Conservation (phyloP, 2,329 filamentous ascomycete genomes). For the Graphiopsis chlorocephala region DNA sequence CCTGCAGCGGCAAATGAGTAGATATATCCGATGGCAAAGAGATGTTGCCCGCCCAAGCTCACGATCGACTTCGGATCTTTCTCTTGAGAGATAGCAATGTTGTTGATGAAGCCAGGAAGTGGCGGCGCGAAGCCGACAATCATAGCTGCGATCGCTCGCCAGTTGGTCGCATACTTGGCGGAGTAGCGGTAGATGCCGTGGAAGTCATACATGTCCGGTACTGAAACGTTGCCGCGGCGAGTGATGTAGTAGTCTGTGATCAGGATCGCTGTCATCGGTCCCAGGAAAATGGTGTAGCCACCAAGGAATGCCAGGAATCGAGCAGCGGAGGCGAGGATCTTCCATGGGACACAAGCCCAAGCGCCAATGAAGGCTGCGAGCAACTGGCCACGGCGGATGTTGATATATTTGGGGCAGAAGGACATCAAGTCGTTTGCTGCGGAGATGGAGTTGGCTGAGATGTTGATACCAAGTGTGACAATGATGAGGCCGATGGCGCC, state of each 20-base stretch:
- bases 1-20: constrained; percentile 37
- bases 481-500: constrained; percentile 48
- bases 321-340: constrained; percentile 35
- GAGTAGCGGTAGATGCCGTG: constrained; percentile 52
- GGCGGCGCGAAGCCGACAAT: constrained; percentile 55
- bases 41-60: neutral
- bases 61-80: neutral
- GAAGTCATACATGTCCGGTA: constrained; percentile 52
- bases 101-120: constrained; percentile 53
- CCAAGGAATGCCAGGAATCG: constrained; percentile 51
- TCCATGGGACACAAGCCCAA: constrained; percentile 41
- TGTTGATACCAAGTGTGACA: constrained; percentile 51
- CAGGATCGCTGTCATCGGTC: constrained; percentile 61
- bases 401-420: constrained; percentile 52
- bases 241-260: constrained; percentile 56
- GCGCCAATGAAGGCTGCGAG: constrained; percentile 37
- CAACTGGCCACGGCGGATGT: constrained; percentile 38
- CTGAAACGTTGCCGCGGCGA: constrained; percentile 48
- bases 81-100: constrained; percentile 32
- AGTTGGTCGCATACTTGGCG: constrained; percentile 50
- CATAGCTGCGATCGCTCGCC: constrained; percentile 58
- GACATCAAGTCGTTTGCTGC: constrained; percentile 54
- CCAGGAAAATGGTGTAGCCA: constrained; percentile 64
- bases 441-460: constrained; percentile 52
- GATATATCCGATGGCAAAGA: constrained; percentile 37